Evolutionary conservation across 495 filamentous ascomycete genomes (phyloP), one percentile per base, ranked within the genome.

Genomic region (Penicillium robsamsonii): DNA sequence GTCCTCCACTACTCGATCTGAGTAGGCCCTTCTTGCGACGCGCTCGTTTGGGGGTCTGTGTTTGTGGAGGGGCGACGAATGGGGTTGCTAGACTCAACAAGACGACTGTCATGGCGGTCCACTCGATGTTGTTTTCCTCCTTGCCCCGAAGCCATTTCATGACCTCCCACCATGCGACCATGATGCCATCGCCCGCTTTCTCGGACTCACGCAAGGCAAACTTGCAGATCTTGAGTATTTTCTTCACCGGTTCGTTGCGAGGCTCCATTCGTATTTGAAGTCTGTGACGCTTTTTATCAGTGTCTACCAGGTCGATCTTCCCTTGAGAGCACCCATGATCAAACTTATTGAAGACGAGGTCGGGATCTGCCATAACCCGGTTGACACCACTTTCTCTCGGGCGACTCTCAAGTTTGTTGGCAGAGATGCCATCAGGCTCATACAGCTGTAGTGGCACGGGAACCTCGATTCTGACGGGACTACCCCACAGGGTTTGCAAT

Each of bases 401-500:
- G 15, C 65, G 65, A 45, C 59, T 66, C 35, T 70, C 48, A 9
- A 72, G 63, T 31, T 65, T 62, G 27, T 59, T 63, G 45, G 67
- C 62, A 37, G 67, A 75, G 6, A 81, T 62, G 3, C 71, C 63
- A 58, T 75, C 66, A 0, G 74, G 75, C 37, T 80, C 71, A 50
- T 80, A 68, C 9, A 81, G 48, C 60, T 73, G 71, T 7, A 82
- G 61, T n/a, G 71, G 78, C 1, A 63, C 30, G 3, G 83, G 81
- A 13, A 86, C 58, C 13, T 76, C 69, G 8, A 92, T 63, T 24
- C 80, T 83, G 20, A 82, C 81, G 3, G 82, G 69, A 43, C 77
- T 74, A 33, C 85, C 82, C 89, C 90, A 93, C 6, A 88, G 88
- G 6, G 87, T 88, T 68, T 91, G 88, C 37, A 92, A 63, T 41